Percentiles rank a stretch among this genome's conserved stretches.
Conservation (phyloP, 1,139 yeast species). For the Blastobotrys ciferrii region DNA sequence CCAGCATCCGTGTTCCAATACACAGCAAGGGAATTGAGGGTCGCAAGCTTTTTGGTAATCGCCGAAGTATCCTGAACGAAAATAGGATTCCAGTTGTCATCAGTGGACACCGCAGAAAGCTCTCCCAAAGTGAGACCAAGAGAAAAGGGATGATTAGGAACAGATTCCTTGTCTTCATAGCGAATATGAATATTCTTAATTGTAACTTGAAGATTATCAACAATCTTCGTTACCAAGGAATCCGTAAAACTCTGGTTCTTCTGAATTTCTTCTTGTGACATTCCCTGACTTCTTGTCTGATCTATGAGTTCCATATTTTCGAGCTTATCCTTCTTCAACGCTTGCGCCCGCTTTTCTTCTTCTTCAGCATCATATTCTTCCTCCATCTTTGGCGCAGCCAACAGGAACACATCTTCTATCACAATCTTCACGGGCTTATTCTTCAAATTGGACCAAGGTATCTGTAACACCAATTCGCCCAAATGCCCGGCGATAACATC, state of each 20-base stretch:
- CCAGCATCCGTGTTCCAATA: slow-evolving; percentile 80
- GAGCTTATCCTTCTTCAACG: slow-evolving; percentile 64
- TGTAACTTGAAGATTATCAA: slow-evolving; percentile 91
- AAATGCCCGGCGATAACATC: slow-evolving; percentile 90
- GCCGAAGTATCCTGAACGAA: slow-evolving; percentile 72
- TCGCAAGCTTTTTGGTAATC: slow-evolving; percentile 73
- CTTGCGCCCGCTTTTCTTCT: slow-evolving; percentile 60
- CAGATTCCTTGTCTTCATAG: slow-evolving; percentile 67
- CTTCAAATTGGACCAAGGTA: slow-evolving; percentile 95
- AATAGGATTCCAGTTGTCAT: slow-evolving; percentile 79
- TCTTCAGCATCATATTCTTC: slow-evolving; percentile 58
- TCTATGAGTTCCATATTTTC: slow-evolving; percentile 62
- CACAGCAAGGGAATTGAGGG: slow-evolving; percentile 69
- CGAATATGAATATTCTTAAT: slow-evolving; percentile 88
- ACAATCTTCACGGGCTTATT: slow-evolving; percentile 87
- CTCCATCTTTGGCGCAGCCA: slow-evolving; percentile 71
- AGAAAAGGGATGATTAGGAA: slow-evolving; percentile 65
- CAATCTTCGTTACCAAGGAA: slow-evolving; percentile 79
- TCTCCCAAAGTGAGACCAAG: slow-evolving; percentile 82
- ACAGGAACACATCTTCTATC: slow-evolving; percentile 82
- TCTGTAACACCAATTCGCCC: slow-evolving; percentile 84
- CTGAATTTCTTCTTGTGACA: slow-evolving; percentile 45
- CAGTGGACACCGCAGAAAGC: slow-evolving; percentile 88
- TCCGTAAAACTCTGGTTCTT: slow-evolving; percentile 81
- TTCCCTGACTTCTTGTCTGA: slow-evolving; percentile 35